A percentile compares a stretch with the other conserved stretches of the same genome.
Conservation (phyloP, 2,329 filamentous ascomycete species). For the Phaeosphaeriaceae sp. region DNA sequence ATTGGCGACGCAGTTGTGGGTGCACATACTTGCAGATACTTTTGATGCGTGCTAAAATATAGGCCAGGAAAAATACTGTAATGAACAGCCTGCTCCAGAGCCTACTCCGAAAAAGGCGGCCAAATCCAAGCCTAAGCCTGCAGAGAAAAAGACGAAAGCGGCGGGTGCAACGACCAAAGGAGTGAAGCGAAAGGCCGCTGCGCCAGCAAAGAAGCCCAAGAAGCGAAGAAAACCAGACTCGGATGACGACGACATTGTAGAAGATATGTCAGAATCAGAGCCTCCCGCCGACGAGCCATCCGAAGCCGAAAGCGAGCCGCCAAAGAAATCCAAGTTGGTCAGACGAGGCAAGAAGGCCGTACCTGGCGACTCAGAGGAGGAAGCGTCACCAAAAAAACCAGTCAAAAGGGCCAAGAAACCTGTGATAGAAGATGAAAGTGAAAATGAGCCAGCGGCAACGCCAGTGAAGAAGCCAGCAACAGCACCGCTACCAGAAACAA, state of each 20-base stretch:
- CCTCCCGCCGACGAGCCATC: constrained; percentile 20
- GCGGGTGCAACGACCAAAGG: constrained; percentile 20
- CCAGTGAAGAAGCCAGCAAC: constrained; percentile 15
- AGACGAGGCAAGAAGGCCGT: constrained; percentile 35
- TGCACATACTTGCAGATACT: neutral
- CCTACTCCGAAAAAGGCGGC: constrained; percentile 26
- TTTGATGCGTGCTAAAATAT: constrained; percentile 5
- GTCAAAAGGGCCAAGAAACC: constrained; percentile 15
- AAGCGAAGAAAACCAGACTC: constrained; percentile 40
- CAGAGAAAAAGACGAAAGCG: constrained; percentile 30
- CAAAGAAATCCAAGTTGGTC: constrained; percentile 23
- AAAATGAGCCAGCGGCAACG: constrained; percentile 10
- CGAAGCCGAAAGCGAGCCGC: constrained; percentile 35
- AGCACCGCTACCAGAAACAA: constrained; percentile 16
- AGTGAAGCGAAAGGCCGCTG: constrained; percentile 40
- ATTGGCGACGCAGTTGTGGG: constrained; percentile 42
- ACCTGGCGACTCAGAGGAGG: constrained; percentile 38
- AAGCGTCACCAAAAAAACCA: constrained; percentile 22
- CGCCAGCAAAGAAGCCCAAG: constrained; percentile 36
- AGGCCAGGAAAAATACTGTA: constrained; percentile 35
- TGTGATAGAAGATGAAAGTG: constrained; percentile 21
- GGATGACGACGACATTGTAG: constrained; percentile 42
- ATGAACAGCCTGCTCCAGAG: constrained; percentile 23
- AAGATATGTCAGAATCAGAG: constrained; percentile 24
- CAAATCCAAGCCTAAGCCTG: constrained; percentile 28